Evolutionary conservation across 768 basidiomycete species (phyloP).

Genomic region (Hydnomerulius pinastri): DNA sequence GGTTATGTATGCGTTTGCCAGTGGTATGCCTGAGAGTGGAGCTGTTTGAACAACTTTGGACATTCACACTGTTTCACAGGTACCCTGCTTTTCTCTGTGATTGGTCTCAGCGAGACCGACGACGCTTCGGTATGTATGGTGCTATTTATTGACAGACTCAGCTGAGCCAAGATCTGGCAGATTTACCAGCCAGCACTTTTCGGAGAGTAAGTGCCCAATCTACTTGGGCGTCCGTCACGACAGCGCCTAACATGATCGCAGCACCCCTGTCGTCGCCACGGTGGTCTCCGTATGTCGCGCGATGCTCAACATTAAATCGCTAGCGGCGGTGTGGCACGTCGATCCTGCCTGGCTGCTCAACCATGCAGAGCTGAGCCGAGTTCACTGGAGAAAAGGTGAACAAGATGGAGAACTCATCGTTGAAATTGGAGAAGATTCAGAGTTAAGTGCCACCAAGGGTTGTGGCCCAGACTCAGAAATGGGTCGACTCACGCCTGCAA

Average conservation of each 20-base stretch:
- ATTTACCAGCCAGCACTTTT: conserved; percentile 3
- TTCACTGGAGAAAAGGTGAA: conserved; percentile 34
- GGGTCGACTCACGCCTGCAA: no score
- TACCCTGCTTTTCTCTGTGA: neutral
- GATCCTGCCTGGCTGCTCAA: conserved; percentile 42
- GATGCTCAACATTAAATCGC: conserved; percentile 38
- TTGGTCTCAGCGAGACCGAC: neutral
- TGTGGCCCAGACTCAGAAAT: no score
- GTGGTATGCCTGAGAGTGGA: neutral
- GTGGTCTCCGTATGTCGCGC: conserved; percentile 31
- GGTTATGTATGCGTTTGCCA: conserved; percentile 4
- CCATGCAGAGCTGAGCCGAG: conserved; percentile 42
- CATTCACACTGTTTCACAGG: neutral
- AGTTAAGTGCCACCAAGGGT: no score
- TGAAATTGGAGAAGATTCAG: neutral
- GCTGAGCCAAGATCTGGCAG: neutral
- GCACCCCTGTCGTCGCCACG: conserved; percentile 1
- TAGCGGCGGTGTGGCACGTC: conserved; percentile 38
- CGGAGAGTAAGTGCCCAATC: neutral
- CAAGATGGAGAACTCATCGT: conserved; percentile 29
- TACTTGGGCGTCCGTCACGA: no score
- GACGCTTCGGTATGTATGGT: neutral
- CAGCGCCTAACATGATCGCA: neutral
- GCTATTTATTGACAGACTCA: neutral
- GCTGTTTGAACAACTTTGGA: neutral